Evolutionary conservation across 495 filamentous ascomycete species (phyloP).

Genomic region (Neurospora sp.): DNA sequence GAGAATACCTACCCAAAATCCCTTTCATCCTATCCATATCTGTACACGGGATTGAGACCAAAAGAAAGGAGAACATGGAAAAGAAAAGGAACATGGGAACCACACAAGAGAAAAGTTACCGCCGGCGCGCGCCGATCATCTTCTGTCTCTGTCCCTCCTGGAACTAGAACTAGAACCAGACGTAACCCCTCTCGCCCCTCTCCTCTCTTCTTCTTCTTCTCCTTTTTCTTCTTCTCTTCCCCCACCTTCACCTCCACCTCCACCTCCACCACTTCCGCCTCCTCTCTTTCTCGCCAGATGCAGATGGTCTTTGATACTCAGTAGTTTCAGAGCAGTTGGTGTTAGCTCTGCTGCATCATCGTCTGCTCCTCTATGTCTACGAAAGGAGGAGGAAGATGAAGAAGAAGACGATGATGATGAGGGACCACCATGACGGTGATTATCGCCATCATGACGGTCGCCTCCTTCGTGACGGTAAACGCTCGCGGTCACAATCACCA

Average conservation of each 20-base stretch:
- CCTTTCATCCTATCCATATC: not conserved
- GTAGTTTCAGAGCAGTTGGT: not conserved
- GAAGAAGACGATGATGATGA: slow-evolving; percentile 44
- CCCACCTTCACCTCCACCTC: not conserved
- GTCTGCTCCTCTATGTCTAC: slow-evolving; percentile 23
- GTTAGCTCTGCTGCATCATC: not conserved
- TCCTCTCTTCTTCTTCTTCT: not conserved
- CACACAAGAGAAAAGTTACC: not conserved
- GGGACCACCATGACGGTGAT: slow-evolving; percentile 35
- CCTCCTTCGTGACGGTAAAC: not conserved
- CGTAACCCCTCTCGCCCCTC: not conserved
- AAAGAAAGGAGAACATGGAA: not conserved
- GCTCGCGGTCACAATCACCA: slow-evolving; percentile 4
- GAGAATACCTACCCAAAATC: not conserved
- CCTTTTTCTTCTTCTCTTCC: too few species aligned
- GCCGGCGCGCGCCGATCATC: not conserved
- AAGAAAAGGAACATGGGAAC: too few species aligned
- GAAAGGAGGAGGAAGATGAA: slow-evolving; percentile 78
- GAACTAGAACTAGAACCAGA: not conserved
- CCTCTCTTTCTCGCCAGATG: not conserved
- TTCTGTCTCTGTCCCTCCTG: not conserved
- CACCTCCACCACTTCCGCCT: not conserved
- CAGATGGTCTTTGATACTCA: not conserved
- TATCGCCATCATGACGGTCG: not conserved
- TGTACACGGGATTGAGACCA: not conserved